phyloP scores from a whole-genome alignment of 1,139 yeast species.

The Hyphopichia fennica region DNA sequence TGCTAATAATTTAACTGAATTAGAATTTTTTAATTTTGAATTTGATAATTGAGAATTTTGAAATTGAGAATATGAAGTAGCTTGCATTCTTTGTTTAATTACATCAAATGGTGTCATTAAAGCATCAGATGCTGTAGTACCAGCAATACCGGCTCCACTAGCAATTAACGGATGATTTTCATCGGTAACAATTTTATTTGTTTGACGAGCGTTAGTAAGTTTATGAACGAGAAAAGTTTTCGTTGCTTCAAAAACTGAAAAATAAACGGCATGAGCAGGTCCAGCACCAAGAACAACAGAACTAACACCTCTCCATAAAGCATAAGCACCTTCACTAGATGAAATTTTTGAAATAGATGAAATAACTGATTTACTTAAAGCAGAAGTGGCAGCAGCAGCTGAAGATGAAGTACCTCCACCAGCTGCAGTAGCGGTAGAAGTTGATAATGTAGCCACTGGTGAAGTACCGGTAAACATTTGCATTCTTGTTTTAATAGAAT shows the following conservation, averaged over 20 bases:
- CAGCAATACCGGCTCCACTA: slow-evolving; percentile 88
- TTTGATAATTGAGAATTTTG: background rate
- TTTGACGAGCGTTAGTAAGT: slow-evolving; percentile 30
- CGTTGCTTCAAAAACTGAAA: slow-evolving; percentile 89
- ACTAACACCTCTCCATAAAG: slow-evolving; percentile 93
- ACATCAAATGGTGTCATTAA: slow-evolving; percentile 98
- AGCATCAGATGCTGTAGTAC: slow-evolving; percentile 91
- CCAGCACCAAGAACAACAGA: slow-evolving; percentile 98
- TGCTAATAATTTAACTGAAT: slow-evolving; percentile 30
- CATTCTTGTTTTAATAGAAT: slow-evolving; percentile 94
- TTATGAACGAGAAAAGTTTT: slow-evolving; percentile 57
- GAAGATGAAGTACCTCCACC: background rate
- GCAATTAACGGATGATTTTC: slow-evolving; percentile 81
- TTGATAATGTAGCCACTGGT: slow-evolving; percentile 10
- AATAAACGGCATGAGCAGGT: slow-evolving; percentile 98
- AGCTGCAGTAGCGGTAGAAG: slow-evolving; percentile 27
- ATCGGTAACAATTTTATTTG: slow-evolving; percentile 50
- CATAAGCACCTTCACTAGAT: slow-evolving; percentile 85
- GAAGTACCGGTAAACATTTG: slow-evolving; percentile 63
- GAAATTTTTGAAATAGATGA: slow-evolving; percentile 72
- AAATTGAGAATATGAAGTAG: slow-evolving; percentile 14
- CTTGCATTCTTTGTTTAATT: slow-evolving; percentile 71
- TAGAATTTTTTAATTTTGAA: slow-evolving; percentile 6
- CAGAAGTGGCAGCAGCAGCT: background rate
- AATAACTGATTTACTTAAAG: slow-evolving; percentile 42